These are phyloP conservation scores for Quillaja saponaria DNA, from an alignment of 306 rosid species.

Conservation along the genomic window DNA sequence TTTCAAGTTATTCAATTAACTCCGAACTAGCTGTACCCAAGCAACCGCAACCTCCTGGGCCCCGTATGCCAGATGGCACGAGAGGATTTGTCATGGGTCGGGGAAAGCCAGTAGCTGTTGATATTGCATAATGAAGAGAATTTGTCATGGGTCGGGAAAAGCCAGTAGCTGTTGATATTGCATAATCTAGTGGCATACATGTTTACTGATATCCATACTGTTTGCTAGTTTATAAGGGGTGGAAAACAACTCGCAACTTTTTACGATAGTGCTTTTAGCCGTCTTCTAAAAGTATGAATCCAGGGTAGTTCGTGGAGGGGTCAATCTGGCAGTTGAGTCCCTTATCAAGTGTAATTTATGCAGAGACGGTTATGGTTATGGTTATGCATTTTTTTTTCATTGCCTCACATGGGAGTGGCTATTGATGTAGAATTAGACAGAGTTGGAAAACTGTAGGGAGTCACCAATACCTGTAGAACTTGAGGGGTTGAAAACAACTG, in stretches of 20 bases:
- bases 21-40: slow-evolving; percentile 49
- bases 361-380: background rate
- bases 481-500: too few species aligned
- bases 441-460: background rate
- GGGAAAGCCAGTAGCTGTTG: slow-evolving; percentile 76
- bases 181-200: slow-evolving; percentile 34
- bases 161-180: slow-evolving; percentile 65
- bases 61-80: slow-evolving; percentile 98
- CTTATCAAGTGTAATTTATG: background rate
- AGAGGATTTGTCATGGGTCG: slow-evolving; percentile 95
- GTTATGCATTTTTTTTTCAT: slow-evolving; percentile 5
- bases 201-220: too few species aligned
- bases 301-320: too few species aligned
- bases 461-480: slow-evolving; percentile 21
- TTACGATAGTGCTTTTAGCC: too few species aligned
- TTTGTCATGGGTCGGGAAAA: too few species aligned
- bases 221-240: too few species aligned
- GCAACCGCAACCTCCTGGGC: slow-evolving; percentile 77
- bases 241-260: too few species aligned
- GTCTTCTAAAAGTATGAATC: too few species aligned
- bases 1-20: slow-evolving; percentile 44
- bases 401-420: background rate
- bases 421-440: background rate
- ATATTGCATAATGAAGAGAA: slow-evolving; percentile 56
- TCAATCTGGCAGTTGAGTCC: too few species aligned